Conservation (phyloP, 2,329 filamentous ascomycete species). For the Leptoxyphium fumago region DNA sequence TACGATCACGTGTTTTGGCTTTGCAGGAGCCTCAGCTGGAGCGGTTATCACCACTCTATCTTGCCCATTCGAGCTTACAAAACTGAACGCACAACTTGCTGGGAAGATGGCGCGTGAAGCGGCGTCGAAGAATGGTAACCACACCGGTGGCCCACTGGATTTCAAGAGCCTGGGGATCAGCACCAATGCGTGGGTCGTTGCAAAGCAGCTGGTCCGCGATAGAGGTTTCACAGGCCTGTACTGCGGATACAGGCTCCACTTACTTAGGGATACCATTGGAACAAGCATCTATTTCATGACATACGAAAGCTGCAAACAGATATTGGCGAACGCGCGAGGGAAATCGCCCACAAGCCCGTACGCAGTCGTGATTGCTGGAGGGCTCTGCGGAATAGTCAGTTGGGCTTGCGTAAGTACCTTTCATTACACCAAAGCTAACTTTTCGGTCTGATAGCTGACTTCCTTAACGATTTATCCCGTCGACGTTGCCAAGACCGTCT, state of each 20-base stretch:
- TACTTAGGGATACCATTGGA: conserved; percentile 74
- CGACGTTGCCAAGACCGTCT: conserved; percentile 73
- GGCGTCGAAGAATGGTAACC: conserved; percentile 1
- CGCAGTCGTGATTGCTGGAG: conserved; percentile 64
- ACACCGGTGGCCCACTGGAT: neutral
- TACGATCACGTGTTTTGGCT: conserved; percentile 62
- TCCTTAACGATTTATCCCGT: conserved; percentile 40
- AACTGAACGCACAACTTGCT: conserved; percentile 73
- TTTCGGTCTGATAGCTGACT: conserved; percentile 3
- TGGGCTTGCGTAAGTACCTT: conserved; percentile 55
- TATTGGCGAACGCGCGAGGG: conserved; percentile 61
- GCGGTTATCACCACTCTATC: conserved; percentile 67
- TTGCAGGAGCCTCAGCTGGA: conserved; percentile 64
- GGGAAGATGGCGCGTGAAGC: conserved; percentile 48
- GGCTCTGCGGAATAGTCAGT: conserved; percentile 67
- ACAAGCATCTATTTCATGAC: conserved; percentile 81
- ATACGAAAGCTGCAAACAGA: conserved; percentile 74
- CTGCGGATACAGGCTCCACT: conserved; percentile 64
- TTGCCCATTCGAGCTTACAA: conserved; percentile 82
- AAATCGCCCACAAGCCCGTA: conserved; percentile 63
- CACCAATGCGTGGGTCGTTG: conserved; percentile 35
- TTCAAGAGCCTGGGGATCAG: conserved; percentile 6
- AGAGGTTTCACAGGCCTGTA: conserved; percentile 61
- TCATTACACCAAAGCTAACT: conserved; percentile 1
- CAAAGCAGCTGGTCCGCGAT: conserved; percentile 62